Conservation (phyloP, 441 rosid species). For the Arabidopsis hybrid region DNA sequence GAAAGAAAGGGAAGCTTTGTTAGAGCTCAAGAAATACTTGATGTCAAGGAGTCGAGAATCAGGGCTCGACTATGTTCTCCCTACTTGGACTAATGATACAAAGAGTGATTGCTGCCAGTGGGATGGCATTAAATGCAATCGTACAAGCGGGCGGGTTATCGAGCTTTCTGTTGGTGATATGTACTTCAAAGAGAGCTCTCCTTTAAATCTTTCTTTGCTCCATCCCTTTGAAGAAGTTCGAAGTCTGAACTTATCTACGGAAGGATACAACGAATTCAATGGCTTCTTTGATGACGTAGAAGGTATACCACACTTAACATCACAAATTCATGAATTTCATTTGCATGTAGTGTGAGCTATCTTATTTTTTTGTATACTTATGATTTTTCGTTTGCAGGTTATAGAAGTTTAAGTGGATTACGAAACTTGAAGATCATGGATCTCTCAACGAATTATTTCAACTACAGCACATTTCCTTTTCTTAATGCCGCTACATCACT, state of each 20-base stretch:
- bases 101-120: constrained; percentile 11
- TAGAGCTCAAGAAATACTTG: constrained; percentile 14
- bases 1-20: constrained; percentile 24
- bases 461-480: neutral
- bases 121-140: constrained; percentile 6
- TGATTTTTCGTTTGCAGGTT: constrained; percentile 6
- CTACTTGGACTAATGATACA: neutral
- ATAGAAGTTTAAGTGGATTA: neutral
- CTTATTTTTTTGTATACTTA: neutral
- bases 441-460: neutral
- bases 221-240: constrained; percentile 19
- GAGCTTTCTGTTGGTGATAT: neutral
- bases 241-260: constrained; percentile 8
- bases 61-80: neutral
- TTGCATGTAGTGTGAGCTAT: no score
- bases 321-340: neutral
- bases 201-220: neutral
- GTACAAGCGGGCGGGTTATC: neutral
- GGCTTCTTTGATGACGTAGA: neutral
- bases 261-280: neutral
- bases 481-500: neutral
- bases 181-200: neutral
- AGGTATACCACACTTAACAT: neutral
- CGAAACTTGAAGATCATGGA: neutral
- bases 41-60: neutral